Evolutionary conservation across 306 rosid species (phyloP).

Genomic region (Lablab purpureus): DNA sequence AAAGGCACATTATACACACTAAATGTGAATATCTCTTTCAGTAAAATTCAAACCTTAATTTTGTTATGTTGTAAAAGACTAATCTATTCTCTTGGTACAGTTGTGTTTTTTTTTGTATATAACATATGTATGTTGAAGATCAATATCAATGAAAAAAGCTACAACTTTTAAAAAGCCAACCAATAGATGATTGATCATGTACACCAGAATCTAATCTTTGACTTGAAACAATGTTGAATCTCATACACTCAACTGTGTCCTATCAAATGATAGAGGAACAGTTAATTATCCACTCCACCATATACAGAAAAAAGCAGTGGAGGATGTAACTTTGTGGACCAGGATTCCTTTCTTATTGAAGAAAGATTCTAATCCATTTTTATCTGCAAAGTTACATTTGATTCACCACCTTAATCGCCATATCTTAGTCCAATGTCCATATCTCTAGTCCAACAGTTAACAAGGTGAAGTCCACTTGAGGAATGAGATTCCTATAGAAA

Average conservation of each 20-base stretch:
- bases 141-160: neutral
- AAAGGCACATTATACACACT: too few species aligned
- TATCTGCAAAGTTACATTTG: neutral
- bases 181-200: constrained; percentile 37
- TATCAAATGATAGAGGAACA: constrained; percentile 22
- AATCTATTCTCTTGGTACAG: too few species aligned
- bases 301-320: constrained; percentile 17
- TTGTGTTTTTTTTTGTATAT: too few species aligned
- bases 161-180: neutral
- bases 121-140: neutral
- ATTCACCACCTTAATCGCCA: constrained; percentile 4
- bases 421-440: neutral
- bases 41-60: too few species aligned
- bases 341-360: constrained; percentile 6
- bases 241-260: constrained; percentile 19
- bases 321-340: constrained; percentile 16
- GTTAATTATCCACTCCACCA: constrained; percentile 12
- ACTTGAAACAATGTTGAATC: constrained; percentile 24
- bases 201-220: constrained; percentile 40
- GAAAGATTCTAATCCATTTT: constrained; percentile 25
- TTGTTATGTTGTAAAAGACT: too few species aligned
- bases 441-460: neutral
- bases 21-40: too few species aligned
- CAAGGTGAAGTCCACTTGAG: constrained; percentile 14
- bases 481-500: constrained; percentile 38